A percentile compares a stretch with the other conserved stretches of the same genome.
Evolutionary conservation across 2,329 filamentous ascomycete species (phyloP).

Genomic region (Penicillium oxalicum): DNA sequence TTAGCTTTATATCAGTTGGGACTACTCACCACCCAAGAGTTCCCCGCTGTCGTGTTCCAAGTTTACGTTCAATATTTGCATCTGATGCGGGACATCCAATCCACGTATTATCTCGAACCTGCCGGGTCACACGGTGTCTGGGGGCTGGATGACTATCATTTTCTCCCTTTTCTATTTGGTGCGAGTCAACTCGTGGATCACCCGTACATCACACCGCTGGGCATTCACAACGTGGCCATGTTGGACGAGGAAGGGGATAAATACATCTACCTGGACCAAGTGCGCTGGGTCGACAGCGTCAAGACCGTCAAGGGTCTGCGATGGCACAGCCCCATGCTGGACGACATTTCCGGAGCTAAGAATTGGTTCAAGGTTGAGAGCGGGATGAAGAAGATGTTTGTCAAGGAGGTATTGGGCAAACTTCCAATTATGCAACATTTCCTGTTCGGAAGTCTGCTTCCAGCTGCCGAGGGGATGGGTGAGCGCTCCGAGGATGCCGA

Average conservation of each 20-base stretch:
- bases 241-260: slow-evolving; percentile 80
- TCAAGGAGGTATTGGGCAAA: slow-evolving; percentile 86
- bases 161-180: slow-evolving; percentile 90
- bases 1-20: slow-evolving; percentile 82
- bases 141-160: slow-evolving; percentile 97
- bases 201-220: slow-evolving; percentile 68
- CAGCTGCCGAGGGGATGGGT: slow-evolving; percentile 73
- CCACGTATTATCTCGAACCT: slow-evolving; percentile 92
- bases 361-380: slow-evolving; percentile 88
- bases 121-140: slow-evolving; percentile 96
- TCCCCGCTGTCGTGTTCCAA: slow-evolving; percentile 66
- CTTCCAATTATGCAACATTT: slow-evolving; percentile 99
- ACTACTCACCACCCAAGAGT: slow-evolving; percentile 59
- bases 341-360: slow-evolving; percentile 88
- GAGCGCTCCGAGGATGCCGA: slow-evolving; percentile 37
- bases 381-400: slow-evolving; percentile 96
- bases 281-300: slow-evolving; percentile 88
- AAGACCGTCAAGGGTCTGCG: slow-evolving; percentile 91
- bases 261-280: slow-evolving; percentile 87
- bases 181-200: slow-evolving; percentile 85
- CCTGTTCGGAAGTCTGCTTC: slow-evolving; percentile 78
- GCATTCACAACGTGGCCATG: slow-evolving; percentile 80
- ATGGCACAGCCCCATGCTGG: slow-evolving; percentile 97
- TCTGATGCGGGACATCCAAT: slow-evolving; percentile 83
- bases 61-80: slow-evolving; percentile 77